Evolutionary conservation across 2,329 filamentous ascomycete genomes (phyloP), one percentile per base, ranked within the genome.

Genomic region (Trichoderma harzianum): DNA sequence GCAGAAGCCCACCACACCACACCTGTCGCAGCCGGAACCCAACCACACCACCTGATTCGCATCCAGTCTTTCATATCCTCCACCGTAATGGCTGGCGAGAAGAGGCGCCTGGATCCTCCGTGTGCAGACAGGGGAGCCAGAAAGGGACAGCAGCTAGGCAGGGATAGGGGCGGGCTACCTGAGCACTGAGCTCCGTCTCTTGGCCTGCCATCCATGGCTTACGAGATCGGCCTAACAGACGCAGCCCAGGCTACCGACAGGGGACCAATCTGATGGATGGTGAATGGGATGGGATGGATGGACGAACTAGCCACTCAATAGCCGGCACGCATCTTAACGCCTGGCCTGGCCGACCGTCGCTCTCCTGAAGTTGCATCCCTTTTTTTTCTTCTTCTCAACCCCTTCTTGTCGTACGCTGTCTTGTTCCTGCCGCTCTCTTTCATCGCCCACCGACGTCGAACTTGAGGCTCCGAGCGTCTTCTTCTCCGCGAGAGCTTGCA

Each of bases 181-280:
- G 66, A 72, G 71, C 53, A 70, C 60, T 72, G 66, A 69, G 67
- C 71, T 72, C 71, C 67, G 57, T 60, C 57, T 60, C 30, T 21
- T 72, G 70, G 64, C 30, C 63, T 61, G 53, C n/a, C 70, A 72
- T 66, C 71, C 71, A 65, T 72, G 71, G 71, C 71, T 70, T 72
- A 72, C 71, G 71, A 72, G 71, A 72, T 72, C 71, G 71, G 71
- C 71, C 71, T 72, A 72, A 47, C 66, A 72, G 53, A 66, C 47
- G 47, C 70, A 68, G 65, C 60, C 58, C 69, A 64, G 47, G 69
- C 69, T 43, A 47, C 47, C 47, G 62, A 63, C 71, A 72, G 71
- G 71, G 71, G 66, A 65, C 67, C 58, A 65, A 53, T 62, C 55
- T 69, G 66, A 69, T 69, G 66, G 66, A 69, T 69, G 67, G 57